A percentile compares a stretch with the other conserved stretches of the same genome.
phyloP scores from a whole-genome alignment of 805 yeast species.

The Cephaloascus albidus region DNA sequence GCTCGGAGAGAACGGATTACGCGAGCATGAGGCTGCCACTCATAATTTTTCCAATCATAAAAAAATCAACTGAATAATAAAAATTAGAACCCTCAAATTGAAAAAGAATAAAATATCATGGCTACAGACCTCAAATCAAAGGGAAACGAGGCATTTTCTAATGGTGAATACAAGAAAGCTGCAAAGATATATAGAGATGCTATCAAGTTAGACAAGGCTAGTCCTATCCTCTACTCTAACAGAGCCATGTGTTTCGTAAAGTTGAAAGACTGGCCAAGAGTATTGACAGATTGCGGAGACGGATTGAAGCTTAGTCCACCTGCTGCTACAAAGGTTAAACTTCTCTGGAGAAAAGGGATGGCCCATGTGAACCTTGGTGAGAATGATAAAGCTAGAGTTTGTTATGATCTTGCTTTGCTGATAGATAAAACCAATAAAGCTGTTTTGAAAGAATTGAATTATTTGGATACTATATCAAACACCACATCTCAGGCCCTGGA shows the following conservation, averaged over 20 bases:
- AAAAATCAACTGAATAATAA: too few species aligned
- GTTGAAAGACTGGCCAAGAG: conserved; percentile 36
- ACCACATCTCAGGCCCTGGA: background rate
- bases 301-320: conserved; percentile 32
- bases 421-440: conserved; percentile 31
- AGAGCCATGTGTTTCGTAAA: conserved; percentile 59
- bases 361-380: conserved; percentile 22
- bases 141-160: conserved; percentile 48
- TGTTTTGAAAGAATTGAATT: conserved; percentile 25
- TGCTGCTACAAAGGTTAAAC: conserved; percentile 28
- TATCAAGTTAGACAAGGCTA: conserved; percentile 32
- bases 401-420: conserved; percentile 24
- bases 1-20: too few species aligned
- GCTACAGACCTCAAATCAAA: conserved; percentile 22
- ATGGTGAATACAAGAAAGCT: conserved; percentile 38
- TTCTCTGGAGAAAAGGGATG: conserved; percentile 40
- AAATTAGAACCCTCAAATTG: too few species aligned
- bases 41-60: too few species aligned
- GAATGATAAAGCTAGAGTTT: conserved; percentile 12
- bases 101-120: conserved; percentile 4
- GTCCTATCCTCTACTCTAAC: conserved; percentile 57
- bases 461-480: conserved; percentile 5
- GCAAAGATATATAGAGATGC: conserved; percentile 48
- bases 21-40: too few species aligned
- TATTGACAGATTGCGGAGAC: conserved; percentile 35